phyloP scores from a whole-genome alignment of 1,139 yeast genomes.

The Taphrina pruni region DNA sequence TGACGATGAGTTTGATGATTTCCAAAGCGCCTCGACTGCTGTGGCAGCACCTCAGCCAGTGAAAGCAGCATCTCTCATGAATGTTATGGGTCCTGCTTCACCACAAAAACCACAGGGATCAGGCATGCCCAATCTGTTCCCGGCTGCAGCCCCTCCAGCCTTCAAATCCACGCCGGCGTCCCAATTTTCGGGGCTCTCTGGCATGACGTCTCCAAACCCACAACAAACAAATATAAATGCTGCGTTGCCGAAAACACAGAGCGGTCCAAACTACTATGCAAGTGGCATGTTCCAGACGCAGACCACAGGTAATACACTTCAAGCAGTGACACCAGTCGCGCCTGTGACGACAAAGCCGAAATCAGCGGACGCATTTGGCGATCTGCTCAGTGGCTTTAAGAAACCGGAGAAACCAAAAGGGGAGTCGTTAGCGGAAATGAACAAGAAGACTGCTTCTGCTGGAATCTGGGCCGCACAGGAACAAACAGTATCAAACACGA shows the following conservation, averaged over 20 bases:
- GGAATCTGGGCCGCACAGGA: slow-evolving; percentile 34
- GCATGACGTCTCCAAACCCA: slow-evolving; percentile 4
- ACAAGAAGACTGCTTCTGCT: slow-evolving; percentile 38
- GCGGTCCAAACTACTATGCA: slow-evolving; percentile 39
- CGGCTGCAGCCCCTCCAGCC: slow-evolving; percentile 8
- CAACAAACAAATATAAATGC: not conserved
- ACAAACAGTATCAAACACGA: slow-evolving; percentile 11
- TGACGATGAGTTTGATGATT: slow-evolving; percentile 92
- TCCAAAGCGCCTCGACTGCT: slow-evolving; percentile 71
- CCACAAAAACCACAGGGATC: slow-evolving; percentile 35
- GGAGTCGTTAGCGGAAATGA: slow-evolving; percentile 35
- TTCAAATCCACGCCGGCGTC: slow-evolving; percentile 20
- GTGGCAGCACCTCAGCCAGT: slow-evolving; percentile 46
- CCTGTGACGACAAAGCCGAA: slow-evolving; percentile 16
- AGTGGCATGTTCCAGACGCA: slow-evolving; percentile 35
- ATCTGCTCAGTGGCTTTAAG: slow-evolving; percentile 35
- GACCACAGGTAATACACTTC: slow-evolving; percentile 24
- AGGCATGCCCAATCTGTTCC: slow-evolving; percentile 1
- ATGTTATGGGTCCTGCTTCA: slow-evolving; percentile 39
- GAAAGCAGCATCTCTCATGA: slow-evolving; percentile 37
- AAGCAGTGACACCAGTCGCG: slow-evolving; percentile 15
- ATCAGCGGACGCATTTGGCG: slow-evolving; percentile 33
- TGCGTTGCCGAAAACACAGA: not conserved
- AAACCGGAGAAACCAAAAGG: slow-evolving; percentile 35
- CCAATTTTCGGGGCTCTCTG: slow-evolving; percentile 3